These are phyloP conservation scores for Kurtzmaniella cleridarum DNA, from an alignment of 805 yeast genomes.

Conservation along the genomic window DNA sequence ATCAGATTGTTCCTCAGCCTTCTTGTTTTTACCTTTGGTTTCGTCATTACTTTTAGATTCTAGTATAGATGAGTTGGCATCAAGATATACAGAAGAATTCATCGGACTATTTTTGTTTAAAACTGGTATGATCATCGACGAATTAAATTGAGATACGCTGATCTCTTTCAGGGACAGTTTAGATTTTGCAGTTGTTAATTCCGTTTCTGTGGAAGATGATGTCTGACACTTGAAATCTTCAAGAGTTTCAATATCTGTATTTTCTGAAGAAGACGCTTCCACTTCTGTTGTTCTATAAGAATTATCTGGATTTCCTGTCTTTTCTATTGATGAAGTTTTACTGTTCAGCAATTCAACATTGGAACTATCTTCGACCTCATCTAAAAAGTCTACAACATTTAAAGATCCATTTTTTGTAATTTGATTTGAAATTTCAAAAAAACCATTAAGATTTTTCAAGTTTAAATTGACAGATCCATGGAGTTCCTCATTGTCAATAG, in stretches of 20 bases:
- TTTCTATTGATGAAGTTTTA: no score
- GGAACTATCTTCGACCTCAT: not conserved
- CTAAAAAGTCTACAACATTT: no score
- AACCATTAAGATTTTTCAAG: conserved; percentile 18
- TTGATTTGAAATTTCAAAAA: conserved; percentile 5
- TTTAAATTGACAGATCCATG: conserved; percentile 18
- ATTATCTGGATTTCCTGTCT: no score
- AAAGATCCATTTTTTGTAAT: no score
- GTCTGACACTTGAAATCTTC: not conserved
- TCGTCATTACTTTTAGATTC: conserved; percentile 1
- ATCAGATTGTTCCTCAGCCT: conserved; percentile 5
- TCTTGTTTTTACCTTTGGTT: not conserved
- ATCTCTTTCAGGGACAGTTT: not conserved
- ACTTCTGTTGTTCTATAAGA: no score
- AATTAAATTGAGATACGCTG: conserved; percentile 11
- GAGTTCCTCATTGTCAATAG: conserved; percentile 16
- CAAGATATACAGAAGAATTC: conserved; percentile 14
- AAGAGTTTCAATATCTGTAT: not conserved
- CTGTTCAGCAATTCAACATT: not conserved
- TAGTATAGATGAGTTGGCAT: conserved; percentile 14
- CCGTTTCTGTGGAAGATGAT: conserved; percentile 4
- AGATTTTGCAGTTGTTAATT: conserved; percentile 6
- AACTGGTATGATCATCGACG: conserved; percentile 27
- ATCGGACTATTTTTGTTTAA: conserved; percentile 21
- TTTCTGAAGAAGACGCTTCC: not conserved